Evolutionary conservation across 1,284 basidiomycete genomes (phyloP), one percentile per base, ranked within the genome.

Genomic region (Coniferiporia sulphurascens): DNA sequence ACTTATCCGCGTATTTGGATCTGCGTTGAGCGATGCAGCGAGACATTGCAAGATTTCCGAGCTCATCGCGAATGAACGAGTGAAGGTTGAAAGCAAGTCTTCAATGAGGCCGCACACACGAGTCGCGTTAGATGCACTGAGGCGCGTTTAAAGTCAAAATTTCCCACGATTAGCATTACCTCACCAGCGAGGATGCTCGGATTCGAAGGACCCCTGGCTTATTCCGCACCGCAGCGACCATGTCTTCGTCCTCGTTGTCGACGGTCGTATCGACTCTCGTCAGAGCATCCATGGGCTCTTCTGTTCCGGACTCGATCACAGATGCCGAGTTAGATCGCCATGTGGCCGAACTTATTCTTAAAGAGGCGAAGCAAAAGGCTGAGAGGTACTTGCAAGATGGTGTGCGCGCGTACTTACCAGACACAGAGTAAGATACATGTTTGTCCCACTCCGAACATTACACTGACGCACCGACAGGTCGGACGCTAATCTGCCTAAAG

Each of bases 301-400:
- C 89, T 0, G 77, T 91, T 0, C 70, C 86, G 0, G 69, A 74
- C 46, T 77, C 79, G 4, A 85, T 94, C 19, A 81, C 83, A 2
- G 91, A 95, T 69, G 86, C 87, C 34, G 91, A 95, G 66, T 81
- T 97, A 21, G 94, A 97, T 73, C 81, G 84, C 41, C 90, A 93
- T 70, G 91, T 97, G 32, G 91, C 92, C 2, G 87, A 92, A 55
- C 80, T 97, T 58, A 87, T 97, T 54, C 82, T 95, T 34, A 86
- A 84, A 64, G 95, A 97, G 72, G 94, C 95, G 0, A 93, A 91
- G 75, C 85, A 88, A 76, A 92, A 93, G 71, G 92, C 92, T 50
- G 84, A 87, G 65, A 76, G 72, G 59, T 93, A 91, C 65, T 74
- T 76, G 52, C 78, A 82, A 67, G 78, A 85, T 17, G 86, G 87